Conservation (phyloP, 306 rosid species). For the Erythrophleum fordii region DNA sequence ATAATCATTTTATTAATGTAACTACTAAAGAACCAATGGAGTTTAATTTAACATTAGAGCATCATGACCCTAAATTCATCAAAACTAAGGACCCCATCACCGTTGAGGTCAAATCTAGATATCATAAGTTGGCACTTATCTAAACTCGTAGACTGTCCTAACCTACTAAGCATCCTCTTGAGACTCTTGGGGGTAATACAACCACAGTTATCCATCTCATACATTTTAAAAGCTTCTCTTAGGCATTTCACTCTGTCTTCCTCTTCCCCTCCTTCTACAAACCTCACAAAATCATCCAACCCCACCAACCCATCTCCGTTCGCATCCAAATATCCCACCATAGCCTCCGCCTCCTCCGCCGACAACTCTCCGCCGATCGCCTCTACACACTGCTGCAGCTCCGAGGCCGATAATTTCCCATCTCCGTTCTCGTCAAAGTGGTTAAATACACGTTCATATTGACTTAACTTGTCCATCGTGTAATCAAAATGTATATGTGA, state of each 20-base stretch:
- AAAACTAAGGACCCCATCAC: conserved; percentile 78
- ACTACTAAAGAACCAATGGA: not conserved
- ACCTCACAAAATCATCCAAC: conserved; percentile 68
- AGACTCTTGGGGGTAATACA: conserved; percentile 78
- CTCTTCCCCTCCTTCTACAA: conserved; percentile 71
- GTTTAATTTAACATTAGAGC: conserved; percentile 36
- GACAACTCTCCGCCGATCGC: conserved; percentile 59
- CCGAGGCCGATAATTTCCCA: conserved; percentile 60
- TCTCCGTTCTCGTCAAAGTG: conserved; percentile 73
- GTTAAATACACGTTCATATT: conserved; percentile 61
- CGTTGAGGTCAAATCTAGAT: conserved; percentile 68
- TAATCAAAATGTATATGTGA: not conserved
- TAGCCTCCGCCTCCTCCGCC: conserved; percentile 49
- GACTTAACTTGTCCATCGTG: conserved; percentile 47
- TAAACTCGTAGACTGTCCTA: conserved; percentile 67
- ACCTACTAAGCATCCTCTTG: conserved; percentile 66
- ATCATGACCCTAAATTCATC: conserved; percentile 85
- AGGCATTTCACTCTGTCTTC: conserved; percentile 70
- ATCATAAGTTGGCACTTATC: conserved; percentile 72
- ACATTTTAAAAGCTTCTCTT: conserved; percentile 76
- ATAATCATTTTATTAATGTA: not conserved
- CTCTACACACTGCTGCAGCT: conserved; percentile 61
- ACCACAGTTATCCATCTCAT: conserved; percentile 76
- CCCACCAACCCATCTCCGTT: conserved; percentile 70
- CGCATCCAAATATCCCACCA: conserved; percentile 49